Conservation (phyloP, 257 asterid genomes). For the Nicotiana tabacum region DNA sequence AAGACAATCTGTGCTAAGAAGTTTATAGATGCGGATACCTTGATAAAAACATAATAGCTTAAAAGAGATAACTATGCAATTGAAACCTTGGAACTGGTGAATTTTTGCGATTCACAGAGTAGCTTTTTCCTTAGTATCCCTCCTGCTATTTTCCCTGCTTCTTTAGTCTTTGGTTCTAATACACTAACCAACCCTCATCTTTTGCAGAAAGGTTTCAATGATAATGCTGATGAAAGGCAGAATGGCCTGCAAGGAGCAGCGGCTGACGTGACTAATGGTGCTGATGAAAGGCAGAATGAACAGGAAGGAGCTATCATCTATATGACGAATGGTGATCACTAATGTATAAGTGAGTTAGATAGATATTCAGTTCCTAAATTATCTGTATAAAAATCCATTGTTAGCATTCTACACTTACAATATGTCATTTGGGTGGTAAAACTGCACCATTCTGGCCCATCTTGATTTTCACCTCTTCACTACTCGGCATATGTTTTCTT, state of each 20-base stretch:
- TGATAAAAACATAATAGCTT: not conserved
- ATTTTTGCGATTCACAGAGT: not conserved
- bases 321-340: not conserved
- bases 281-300: not conserved
- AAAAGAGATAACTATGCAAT: not conserved
- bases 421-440: not conserved
- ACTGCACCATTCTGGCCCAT: not conserved
- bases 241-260: constrained; percentile 26
- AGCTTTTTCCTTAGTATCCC: not conserved
- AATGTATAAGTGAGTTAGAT: not conserved
- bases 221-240: constrained; percentile 16
- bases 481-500: not conserved
- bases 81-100: not conserved
- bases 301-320: not conserved
- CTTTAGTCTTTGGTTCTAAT: not conserved
- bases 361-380: not conserved
- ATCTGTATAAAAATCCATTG: not conserved
- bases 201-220: constrained; percentile 35
- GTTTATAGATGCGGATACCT: not conserved
- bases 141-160: not conserved
- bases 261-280: constrained; percentile 12
- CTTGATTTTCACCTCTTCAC: not conserved
- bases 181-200: not conserved
- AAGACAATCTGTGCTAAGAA: not conserved
- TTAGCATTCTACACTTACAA: not conserved